These are phyloP conservation scores for Trypanosoma lewisi DNA, from an alignment of 208 protist genomes.

Conservation along the genomic window DNA sequence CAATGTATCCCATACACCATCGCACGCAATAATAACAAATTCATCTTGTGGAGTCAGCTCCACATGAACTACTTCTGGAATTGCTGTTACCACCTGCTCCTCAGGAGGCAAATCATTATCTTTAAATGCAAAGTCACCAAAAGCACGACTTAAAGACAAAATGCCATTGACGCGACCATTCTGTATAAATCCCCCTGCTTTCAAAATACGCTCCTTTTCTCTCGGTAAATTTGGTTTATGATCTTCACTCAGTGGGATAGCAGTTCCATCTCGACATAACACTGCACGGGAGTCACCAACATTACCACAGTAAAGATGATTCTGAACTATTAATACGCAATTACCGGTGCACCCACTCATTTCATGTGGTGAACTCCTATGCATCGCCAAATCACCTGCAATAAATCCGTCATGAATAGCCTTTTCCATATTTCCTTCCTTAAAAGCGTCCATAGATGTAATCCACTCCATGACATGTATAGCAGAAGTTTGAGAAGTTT, in stretches of 20 bases:
- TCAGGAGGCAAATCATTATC: constrained; percentile 67
- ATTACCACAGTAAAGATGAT: constrained; percentile 93
- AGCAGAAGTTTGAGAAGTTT: constrained; percentile 78
- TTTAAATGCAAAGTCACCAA: constrained; percentile 95
- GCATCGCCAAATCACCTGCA: constrained; percentile 61
- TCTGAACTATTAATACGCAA: constrained; percentile 78
- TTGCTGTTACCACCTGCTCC: constrained; percentile 70
- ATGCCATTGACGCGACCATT: constrained; percentile 92
- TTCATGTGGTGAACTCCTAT: constrained; percentile 73
- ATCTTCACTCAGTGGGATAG: constrained; percentile 92
- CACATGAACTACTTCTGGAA: constrained; percentile 70
- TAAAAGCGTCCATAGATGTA: constrained; percentile 51
- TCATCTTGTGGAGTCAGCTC: constrained; percentile 84
- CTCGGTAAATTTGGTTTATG: constrained; percentile 90
- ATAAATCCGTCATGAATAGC: constrained; percentile 71
- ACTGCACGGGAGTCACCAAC: constrained; percentile 92
- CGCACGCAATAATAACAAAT: constrained; percentile 92
- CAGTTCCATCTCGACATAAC: constrained; percentile 77
- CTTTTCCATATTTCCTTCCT: constrained; percentile 59
- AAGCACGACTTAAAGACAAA: constrained; percentile 93
- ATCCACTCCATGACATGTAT: constrained; percentile 75
- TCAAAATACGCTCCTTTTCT: constrained; percentile 85
- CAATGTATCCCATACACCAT: constrained; percentile 93
- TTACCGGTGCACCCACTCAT: constrained; percentile 84
- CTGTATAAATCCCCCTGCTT: constrained; percentile 89